Evolutionary conservation across 495 filamentous ascomycete species (phyloP).

Genomic region (Penicillium bialowiezense): DNA sequence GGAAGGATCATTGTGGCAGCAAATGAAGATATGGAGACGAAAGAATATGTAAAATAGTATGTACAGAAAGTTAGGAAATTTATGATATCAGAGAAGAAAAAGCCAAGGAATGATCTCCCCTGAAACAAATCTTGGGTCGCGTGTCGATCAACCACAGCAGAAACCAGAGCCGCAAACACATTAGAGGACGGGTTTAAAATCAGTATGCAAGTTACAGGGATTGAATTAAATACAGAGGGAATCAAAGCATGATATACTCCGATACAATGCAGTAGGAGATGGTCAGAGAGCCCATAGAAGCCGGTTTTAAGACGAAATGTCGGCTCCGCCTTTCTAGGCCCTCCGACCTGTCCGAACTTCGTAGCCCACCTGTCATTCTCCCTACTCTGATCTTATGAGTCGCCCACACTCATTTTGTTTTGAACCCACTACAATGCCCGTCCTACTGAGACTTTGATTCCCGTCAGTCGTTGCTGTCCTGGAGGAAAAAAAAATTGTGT

Average conservation of each 20-base stretch:
- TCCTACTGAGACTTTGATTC: slow-evolving; percentile 10
- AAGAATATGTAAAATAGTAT: slow-evolving; percentile 2
- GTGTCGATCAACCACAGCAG: slow-evolving; percentile 19
- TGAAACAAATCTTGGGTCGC: slow-evolving; percentile 6
- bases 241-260: no score
- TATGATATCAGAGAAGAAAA: slow-evolving; percentile 3
- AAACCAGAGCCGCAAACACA: not conserved
- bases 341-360: slow-evolving; percentile 10
- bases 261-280: no score
- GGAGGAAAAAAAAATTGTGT: slow-evolving; percentile 7
- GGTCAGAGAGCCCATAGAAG: no score
- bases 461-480: slow-evolving; percentile 5
- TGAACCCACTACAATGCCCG: slow-evolving; percentile 4
- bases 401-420: slow-evolving; percentile 1
- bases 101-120: slow-evolving; percentile 5
- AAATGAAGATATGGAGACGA: not conserved
- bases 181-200: not conserved
- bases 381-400: slow-evolving; percentile 15
- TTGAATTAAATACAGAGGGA: no score
- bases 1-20: slow-evolving; percentile 8
- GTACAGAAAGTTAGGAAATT: not conserved
- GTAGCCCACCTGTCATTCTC: slow-evolving; percentile 16
- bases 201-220: no score
- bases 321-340: slow-evolving; percentile 7
- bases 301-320: slow-evolving; percentile 8